Evolutionary conservation across 1,139 yeast species (phyloP).

Genomic region (Entelexis sorbosivorans): DNA sequence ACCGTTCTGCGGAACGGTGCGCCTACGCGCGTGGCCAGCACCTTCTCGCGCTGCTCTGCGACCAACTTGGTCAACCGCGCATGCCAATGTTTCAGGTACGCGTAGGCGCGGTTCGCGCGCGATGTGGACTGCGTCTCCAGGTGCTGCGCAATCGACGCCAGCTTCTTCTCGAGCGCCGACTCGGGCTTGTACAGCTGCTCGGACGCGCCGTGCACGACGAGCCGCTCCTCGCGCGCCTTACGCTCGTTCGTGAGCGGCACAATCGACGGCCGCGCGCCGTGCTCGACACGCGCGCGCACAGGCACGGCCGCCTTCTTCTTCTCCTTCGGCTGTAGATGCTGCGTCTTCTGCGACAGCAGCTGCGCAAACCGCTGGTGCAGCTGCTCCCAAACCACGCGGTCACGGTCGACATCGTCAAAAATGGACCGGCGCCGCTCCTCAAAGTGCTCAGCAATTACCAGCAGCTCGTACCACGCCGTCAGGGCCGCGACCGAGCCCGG

Average conservation of each 20-base stretch:
- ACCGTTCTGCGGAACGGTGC: conserved; percentile 13
- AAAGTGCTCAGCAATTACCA: conserved; percentile 27
- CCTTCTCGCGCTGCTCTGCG: background rate
- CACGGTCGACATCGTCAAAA: conserved; percentile 29
- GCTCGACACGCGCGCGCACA: background rate
- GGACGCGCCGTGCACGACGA: background rate
- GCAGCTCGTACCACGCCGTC: conserved; percentile 34
- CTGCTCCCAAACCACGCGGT: conserved; percentile 21
- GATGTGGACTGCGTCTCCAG: conserved; percentile 9
- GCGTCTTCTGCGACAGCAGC: conserved; percentile 1
- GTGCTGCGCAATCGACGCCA: conserved; percentile 5
- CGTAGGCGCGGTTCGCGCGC: conserved; percentile 5
- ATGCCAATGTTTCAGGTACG: background rate
- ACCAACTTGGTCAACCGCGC: background rate
- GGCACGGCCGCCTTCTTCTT: background rate
- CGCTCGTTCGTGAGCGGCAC: background rate
- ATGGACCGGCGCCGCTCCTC: conserved; percentile 30
- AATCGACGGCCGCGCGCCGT: background rate
- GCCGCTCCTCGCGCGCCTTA: background rate
- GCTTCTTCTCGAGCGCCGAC: conserved; percentile 15
- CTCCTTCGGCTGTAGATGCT: background rate
- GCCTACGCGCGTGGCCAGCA: conserved; percentile 11
- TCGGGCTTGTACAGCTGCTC: conserved; percentile 10
- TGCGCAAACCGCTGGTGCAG: conserved; percentile 7
- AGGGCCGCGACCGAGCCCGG: conserved; percentile 38